These are phyloP conservation scores for Coprinellus micaceus DNA, from an alignment of 768 basidiomycete species.

Conservation along the genomic window DNA sequence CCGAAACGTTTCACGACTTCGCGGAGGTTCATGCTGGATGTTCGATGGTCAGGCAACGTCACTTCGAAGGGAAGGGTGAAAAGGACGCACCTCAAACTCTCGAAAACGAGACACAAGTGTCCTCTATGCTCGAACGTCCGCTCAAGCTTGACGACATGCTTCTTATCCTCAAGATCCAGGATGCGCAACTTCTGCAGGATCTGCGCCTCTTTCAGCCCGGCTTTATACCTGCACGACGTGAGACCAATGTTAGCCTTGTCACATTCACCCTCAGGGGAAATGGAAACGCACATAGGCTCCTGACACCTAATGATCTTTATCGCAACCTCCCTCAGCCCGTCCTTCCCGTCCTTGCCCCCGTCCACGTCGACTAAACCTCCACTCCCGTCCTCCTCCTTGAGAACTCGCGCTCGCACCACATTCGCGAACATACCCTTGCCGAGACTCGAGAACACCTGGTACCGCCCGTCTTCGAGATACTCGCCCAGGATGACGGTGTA, in stretches of 20 bases:
- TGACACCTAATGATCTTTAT: constrained; percentile 97
- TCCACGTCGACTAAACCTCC: not conserved
- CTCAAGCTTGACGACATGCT: constrained; percentile 90
- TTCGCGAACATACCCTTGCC: constrained; percentile 99
- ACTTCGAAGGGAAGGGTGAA: not conserved
- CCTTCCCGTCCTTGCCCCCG: constrained; percentile 9
- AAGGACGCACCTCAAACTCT: constrained; percentile 70
- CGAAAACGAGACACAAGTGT: constrained; percentile 94
- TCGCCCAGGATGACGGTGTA: constrained; percentile 94
- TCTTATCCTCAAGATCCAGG: constrained; percentile 95
- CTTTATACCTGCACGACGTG: constrained; percentile 69
- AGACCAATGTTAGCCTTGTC: not conserved
- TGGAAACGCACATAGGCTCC: constrained; percentile 81
- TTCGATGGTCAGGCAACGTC: not conserved
- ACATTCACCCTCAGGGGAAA: not conserved
- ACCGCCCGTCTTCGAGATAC: constrained; percentile 85
- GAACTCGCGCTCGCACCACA: constrained; percentile 85
- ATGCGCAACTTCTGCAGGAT: constrained; percentile 84
- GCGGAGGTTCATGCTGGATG: constrained; percentile 88
- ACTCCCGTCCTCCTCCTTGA: constrained; percentile 56
- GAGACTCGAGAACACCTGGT: constrained; percentile 92
- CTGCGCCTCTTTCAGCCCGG: constrained; percentile 87
- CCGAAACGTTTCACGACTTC: constrained; percentile 98
- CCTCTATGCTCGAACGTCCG: constrained; percentile 96
- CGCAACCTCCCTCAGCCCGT: constrained; percentile 71